Evolutionary conservation across 768 basidiomycete species (phyloP).

Genomic region (Panellus pusillus): DNA sequence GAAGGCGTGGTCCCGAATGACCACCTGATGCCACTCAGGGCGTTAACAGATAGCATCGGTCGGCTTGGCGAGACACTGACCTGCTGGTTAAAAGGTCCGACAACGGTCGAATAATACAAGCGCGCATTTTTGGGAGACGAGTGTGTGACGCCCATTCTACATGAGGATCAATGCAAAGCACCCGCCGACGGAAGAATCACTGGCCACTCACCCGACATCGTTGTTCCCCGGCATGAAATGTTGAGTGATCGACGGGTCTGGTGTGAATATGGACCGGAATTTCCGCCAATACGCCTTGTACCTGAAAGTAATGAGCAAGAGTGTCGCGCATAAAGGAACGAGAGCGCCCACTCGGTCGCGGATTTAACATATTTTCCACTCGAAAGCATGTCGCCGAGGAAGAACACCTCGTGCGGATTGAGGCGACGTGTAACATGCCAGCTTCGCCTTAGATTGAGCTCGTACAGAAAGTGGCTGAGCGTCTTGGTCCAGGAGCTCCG

Average conservation of each 20-base stretch:
- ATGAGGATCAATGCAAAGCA: background rate
- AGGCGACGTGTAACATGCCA: conserved; percentile 65
- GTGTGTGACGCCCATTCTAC: conserved; percentile 55
- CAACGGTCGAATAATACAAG: conserved; percentile 55
- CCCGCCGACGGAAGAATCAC: background rate
- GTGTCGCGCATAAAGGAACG: background rate
- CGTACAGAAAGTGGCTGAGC: conserved; percentile 46
- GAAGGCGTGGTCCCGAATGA: conserved; percentile 61
- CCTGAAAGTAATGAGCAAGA: conserved; percentile 35
- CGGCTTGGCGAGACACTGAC: conserved; percentile 39
- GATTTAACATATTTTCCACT: conserved; percentile 54
- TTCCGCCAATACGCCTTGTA: conserved; percentile 58
- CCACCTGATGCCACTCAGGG: no score
- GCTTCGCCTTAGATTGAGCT: conserved; percentile 64
- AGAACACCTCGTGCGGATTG: conserved; percentile 65
- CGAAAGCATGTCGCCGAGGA: conserved; percentile 77
- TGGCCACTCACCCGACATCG: conserved; percentile 60
- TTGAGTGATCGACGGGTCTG: conserved; percentile 38
- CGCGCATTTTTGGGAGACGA: conserved; percentile 56
- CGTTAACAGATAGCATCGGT: no score
- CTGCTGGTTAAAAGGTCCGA: conserved; percentile 68
- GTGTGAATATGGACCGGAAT: conserved; percentile 63
- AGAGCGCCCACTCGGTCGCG: conserved; percentile 40
- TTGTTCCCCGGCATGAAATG: conserved; percentile 81
- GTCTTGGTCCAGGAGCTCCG: conserved; percentile 43